These are phyloP conservation scores for Russula earlei DNA, from an alignment of 768 basidiomycete genomes.

Conservation along the genomic window DNA sequence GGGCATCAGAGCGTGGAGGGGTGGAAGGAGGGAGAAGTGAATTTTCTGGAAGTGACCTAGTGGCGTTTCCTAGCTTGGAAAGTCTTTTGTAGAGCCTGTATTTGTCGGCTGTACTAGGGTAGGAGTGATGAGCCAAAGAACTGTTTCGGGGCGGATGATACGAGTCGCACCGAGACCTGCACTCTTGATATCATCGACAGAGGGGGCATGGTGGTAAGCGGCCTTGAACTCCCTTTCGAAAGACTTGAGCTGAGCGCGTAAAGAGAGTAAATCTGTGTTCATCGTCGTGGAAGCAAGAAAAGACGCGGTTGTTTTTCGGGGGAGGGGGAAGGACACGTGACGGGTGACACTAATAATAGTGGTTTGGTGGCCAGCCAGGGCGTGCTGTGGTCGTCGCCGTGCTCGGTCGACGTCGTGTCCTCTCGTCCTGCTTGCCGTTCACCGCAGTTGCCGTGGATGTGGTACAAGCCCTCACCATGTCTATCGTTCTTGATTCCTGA, in stretches of 20 bases:
- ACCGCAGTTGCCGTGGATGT: background rate
- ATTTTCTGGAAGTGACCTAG: constrained; percentile 34
- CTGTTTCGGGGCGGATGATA: constrained; percentile 4
- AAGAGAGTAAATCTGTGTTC: constrained; percentile 28
- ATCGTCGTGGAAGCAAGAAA: constrained; percentile 21
- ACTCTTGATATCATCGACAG: constrained; percentile 61
- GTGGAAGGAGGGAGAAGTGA: constrained; percentile 26
- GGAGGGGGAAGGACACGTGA: constrained; percentile 9
- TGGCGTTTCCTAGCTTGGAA: constrained; percentile 35
- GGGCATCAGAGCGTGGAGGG: constrained; percentile 26
- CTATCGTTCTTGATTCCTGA: background rate
- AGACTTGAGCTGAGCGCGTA: constrained; percentile 63
- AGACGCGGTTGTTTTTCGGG: no score
- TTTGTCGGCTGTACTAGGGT: constrained; percentile 47
- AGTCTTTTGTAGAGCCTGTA: constrained; percentile 78
- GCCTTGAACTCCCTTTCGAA: constrained; percentile 68
- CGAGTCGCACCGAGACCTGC: constrained; percentile 51
- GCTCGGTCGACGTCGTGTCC: background rate
- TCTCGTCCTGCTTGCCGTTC: background rate
- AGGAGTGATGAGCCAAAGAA: constrained; percentile 15
- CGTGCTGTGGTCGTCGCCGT: background rate
- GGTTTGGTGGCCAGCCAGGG: no score
- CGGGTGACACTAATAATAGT: background rate
- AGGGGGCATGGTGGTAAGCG: constrained; percentile 46
- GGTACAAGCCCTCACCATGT: no score